These are phyloP conservation scores for Polyporus arcularius DNA, from an alignment of 768 basidiomycete genomes.

Conservation along the genomic window DNA sequence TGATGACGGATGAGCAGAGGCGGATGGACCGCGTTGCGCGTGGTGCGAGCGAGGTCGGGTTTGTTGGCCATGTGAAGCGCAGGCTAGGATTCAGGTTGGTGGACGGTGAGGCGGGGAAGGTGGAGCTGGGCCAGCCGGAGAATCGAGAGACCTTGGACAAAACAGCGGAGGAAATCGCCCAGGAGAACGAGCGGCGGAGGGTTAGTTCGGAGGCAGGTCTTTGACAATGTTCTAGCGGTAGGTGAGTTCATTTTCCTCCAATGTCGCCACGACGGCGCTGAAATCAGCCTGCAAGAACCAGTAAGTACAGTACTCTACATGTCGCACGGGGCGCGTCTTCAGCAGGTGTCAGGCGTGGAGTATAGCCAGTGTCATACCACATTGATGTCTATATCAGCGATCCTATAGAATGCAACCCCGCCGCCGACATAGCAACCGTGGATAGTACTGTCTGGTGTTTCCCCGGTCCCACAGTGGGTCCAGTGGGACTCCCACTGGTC, in stretches of 20 bases:
- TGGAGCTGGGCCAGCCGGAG: slow-evolving; percentile 34
- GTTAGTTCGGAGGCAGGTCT: neutral
- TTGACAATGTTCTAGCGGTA: neutral
- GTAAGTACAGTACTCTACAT: too few relatives aligned
- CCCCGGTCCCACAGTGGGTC: too few relatives aligned
- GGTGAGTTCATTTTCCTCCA: neutral
- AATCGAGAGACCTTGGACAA: slow-evolving; percentile 29
- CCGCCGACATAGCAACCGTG: too few relatives aligned
- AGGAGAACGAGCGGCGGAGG: slow-evolving; percentile 31
- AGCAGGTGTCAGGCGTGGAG: too few relatives aligned
- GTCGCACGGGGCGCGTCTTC: too few relatives aligned
- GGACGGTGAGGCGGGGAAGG: slow-evolving; percentile 35
- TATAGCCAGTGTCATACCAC: too few relatives aligned
- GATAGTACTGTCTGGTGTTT: too few relatives aligned
- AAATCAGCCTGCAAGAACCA: too few relatives aligned
- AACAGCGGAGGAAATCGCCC: slow-evolving; percentile 29
- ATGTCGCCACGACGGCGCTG: too few relatives aligned
- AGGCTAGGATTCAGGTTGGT: slow-evolving; percentile 52
- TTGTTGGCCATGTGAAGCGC: slow-evolving; percentile 65
- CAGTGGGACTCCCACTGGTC: too few relatives aligned
- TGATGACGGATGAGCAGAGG: slow-evolving; percentile 51
- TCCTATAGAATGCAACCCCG: too few relatives aligned
- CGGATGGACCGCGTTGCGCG: slow-evolving; percentile 51
- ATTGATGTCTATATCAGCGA: too few relatives aligned
- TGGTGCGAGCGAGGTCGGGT: slow-evolving; percentile 66